Base-by-base conservation (phyloP, 129 eudicot genomes). In the sunflower (Helianthus annuus) region DNA sequence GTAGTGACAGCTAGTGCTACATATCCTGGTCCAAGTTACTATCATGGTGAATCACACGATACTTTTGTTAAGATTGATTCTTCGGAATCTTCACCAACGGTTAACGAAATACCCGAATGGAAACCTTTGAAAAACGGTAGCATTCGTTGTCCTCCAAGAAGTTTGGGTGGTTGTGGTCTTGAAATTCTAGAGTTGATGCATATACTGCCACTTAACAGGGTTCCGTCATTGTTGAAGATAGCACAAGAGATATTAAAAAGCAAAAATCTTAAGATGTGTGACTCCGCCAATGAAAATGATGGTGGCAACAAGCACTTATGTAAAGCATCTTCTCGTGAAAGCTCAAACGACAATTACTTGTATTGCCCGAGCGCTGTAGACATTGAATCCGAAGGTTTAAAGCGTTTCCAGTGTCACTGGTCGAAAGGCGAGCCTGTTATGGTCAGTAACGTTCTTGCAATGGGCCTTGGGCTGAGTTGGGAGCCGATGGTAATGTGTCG, bases 401-500 rank as follows among this genome's bases (percentile, higher is more conserved):
- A 80, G 70, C 85, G 85, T 83, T 83, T 89, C 49, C 87, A 82
- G 67, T 71, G 80, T 73, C 92, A 86, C 66, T 86, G 96, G 92
- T 40, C 45, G 0, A 84, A 74, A 76, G 92, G 88, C 13, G 89
- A 89, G 80, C 96, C 92, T 14, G 82, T 89, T 29, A 74, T 89
- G 38, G 96, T 89, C 56, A 79, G 85, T 59, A 40, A 83, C 63
- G 89, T 83, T 68, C 91, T 85, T 66, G 83, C 83, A 24, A 83
- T 83, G 51, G 72, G 85, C 5, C 24, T n/a, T 71, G 89, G 91
- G 27, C 79, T 89, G 79, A 85, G 91, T 71, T 89, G 91, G 96
- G 96, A 89, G 57, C 91, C 96, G 5, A 83, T 85, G 96, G 91
- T 89, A 72, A 85, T 89, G 96, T 89, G 89, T 87, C 91, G 96